These are phyloP conservation scores for Arabidopsis arenosa DNA, from an alignment of 345 rosid genomes.

Conservation along the genomic window DNA sequence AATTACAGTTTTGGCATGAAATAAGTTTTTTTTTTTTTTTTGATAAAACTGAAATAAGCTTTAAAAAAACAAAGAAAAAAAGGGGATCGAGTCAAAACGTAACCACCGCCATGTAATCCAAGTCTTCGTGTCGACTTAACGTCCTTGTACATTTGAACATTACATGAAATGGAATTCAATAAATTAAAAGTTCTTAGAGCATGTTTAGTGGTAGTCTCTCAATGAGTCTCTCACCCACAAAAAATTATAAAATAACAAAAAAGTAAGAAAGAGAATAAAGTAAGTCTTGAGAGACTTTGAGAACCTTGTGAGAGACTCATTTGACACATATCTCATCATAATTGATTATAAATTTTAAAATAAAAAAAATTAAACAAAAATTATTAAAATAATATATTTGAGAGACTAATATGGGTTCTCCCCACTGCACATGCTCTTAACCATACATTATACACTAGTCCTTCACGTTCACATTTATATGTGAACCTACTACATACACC, in stretches of 20 bases:
- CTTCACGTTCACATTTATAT: slow-evolving; percentile 12
- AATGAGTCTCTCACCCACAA: too few species aligned
- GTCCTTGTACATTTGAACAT: slow-evolving; percentile 17
- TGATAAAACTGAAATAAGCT: not conserved
- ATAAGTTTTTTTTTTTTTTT: not conserved
- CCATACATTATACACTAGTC: slow-evolving; percentile 8
- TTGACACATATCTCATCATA: too few species aligned
- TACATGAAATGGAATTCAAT: not conserved
- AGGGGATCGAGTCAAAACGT: not conserved
- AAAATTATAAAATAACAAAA: too few species aligned
- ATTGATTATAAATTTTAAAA: too few species aligned
- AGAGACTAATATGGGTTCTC: too few species aligned
- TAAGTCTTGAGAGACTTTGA: too few species aligned
- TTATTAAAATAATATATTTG: too few species aligned
- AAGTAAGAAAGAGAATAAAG: too few species aligned
- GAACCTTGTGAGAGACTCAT: too few species aligned
- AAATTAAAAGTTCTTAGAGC: not conserved
- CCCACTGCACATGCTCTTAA: too few species aligned
- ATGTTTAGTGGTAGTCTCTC: too few species aligned
- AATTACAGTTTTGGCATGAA: not conserved
- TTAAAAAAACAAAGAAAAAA: not conserved
- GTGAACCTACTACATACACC: not conserved
- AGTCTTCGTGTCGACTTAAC: slow-evolving; percentile 34
- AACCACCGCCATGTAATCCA: slow-evolving; percentile 14
- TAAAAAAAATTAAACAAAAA: too few species aligned